Percentiles rank a stretch among this genome's conserved stretches.
Conservation (phyloP, 2,329 filamentous ascomycete genomes). For the Alternaria dauci region DNA sequence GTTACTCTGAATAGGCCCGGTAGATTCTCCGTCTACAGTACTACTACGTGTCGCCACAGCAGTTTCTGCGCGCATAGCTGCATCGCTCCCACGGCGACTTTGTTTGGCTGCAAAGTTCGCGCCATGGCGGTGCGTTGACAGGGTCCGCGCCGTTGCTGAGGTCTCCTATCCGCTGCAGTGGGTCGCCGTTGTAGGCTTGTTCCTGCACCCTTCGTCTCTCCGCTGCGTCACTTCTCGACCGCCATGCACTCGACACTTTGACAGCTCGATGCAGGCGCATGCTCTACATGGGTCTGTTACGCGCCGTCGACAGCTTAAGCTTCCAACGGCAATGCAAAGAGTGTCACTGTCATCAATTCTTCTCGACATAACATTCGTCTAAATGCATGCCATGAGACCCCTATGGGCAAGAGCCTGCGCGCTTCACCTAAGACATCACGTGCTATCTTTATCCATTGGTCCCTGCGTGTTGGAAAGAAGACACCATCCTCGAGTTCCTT, state of each 20-base stretch:
- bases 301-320: neutral
- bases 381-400: neutral
- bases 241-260: slow-evolving; percentile 3
- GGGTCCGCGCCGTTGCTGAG: slow-evolving; percentile 5
- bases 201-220: slow-evolving; percentile 16
- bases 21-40: neutral
- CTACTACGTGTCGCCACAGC: neutral
- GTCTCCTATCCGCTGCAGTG: slow-evolving; percentile 10
- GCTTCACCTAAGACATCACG: neutral
- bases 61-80: neutral
- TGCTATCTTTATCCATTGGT: neutral
- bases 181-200: slow-evolving; percentile 10
- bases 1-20: neutral
- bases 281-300: neutral
- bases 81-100: neutral
- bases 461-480: neutral
- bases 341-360: neutral
- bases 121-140: slow-evolving; percentile 10
- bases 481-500: neutral
- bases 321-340: neutral
- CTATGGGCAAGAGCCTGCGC: neutral
- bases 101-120: slow-evolving; percentile 4
- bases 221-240: neutral
- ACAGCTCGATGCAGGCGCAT: slow-evolving; percentile 1
- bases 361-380: too few species aligned